Evolutionary conservation across 345 rosid species (phyloP), one percentile per base, ranked within the genome.

Genomic region (Microcos paniculata): DNA sequence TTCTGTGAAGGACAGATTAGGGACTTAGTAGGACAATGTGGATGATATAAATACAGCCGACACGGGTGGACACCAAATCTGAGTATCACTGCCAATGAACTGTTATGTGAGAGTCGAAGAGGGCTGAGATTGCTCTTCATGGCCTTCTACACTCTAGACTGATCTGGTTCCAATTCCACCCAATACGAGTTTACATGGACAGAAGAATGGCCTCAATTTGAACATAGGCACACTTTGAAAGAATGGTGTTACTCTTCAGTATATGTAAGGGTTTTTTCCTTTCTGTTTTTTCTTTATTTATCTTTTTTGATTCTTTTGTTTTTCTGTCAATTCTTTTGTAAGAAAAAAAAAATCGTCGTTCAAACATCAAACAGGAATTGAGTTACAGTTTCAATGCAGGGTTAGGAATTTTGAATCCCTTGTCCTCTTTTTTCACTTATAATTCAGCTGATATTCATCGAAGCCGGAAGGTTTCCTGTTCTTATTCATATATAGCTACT

Each of bases 251-350:
- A 76, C 55, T 83, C 74, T 84, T 71, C 78, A 68, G 76, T 73
- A 71, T 69, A 77, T 84, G 79, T 79, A 65, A 77, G 80, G 62
- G 75, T 62, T 52, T 76, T 35, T 18, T 30, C 10, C 30, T 9
- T n/a, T 4, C 24, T n/a, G 48, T 62, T 64, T 43, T 53, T 31
- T 56, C 31, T 6, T 43, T 70, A 11, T 68, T 75, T 69, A 43
- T 45, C 38, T 53, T 74, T 71, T 76, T 68, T 73, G 45, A 84
- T 85, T 84, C 84, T 82, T 88, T 87, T 56, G 72, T 82, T 79
- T 80, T 73, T 66, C 73, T 70, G 73, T 16, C 78, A 76, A 85
- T 86, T 88, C 92, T 89, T 90, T 90, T 77, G 91, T 80, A 81
- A 86, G 83, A 80, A 89, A 82, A 80, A 80, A 89, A 82, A 80